Base-by-base conservation (phyloP, 176 grass and related monocot species). In the Aegilops umbellulata region DNA sequence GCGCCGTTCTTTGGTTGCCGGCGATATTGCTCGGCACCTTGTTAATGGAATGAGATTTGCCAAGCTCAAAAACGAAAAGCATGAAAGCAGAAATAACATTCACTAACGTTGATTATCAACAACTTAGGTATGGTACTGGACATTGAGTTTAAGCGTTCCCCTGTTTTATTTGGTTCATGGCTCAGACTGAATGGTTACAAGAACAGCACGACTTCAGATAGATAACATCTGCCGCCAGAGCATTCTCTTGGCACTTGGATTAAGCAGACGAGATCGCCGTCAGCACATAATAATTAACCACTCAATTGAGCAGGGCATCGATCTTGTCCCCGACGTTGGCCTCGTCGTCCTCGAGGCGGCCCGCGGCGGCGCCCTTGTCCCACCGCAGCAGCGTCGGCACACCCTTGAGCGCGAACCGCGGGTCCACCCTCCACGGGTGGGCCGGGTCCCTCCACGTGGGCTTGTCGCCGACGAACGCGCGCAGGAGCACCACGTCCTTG, bases 321-420 rank as follows among this genome's bases (percentile, higher is more conserved):
- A 98, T 86, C 88, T 98, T 95, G 35, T 80, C 68, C 14, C 80
- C 70, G 39, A 91, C 65, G 31, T 94, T 86, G 41, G 93, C 88
- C 86, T 98, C 96, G 41, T 95, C 80, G 79, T 95, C 90, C 80
- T 87, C 93, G 1, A 98, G 91, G 20, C 90, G 69, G 3, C 86
- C 91, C 31, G 57, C 77, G 46, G 91, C 89, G 7, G 69, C 74
- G 36, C 87, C 96, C 26, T 91, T 92, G 47, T 94, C 93, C 96
- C 96, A 98, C 34, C 93, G 82, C 36, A 98, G 86, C 17, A 98
- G 91, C 47, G 93, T 98, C 1, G 96, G 96, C 36, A 98, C 93
- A 35, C 96, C 93, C 47, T 23, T 88, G 68, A 94, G 86, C 77
- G 22, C 82, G 84, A 98, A 98, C 47, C 91, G 80, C 25, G 90